Percentiles rank a stretch among this genome's conserved stretches.
These are phyloP conservation scores for Santalum album DNA, from an alignment of 164 flowering plant species.

Conservation along the genomic window DNA sequence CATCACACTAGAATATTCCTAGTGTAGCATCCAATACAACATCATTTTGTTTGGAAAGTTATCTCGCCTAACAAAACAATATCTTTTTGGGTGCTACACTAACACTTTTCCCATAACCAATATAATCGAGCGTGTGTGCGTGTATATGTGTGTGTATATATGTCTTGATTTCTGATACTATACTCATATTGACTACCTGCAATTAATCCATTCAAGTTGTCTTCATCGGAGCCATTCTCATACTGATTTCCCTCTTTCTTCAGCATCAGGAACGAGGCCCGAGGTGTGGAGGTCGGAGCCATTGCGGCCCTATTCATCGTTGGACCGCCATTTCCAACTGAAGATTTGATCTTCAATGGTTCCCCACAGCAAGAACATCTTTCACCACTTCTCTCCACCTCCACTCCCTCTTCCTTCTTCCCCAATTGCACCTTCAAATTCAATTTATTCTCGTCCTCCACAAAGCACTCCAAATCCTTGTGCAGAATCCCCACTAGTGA, in stretches of 20 bases:
- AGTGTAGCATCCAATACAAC: no score
- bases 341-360: slow-evolving; percentile 32
- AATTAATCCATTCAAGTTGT: slow-evolving; percentile 15
- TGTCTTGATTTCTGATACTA: no score
- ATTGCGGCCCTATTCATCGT: slow-evolving; percentile 11
- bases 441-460: slow-evolving; percentile 41
- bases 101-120: no score
- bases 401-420: slow-evolving; percentile 19
- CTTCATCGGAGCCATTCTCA: slow-evolving; percentile 38
- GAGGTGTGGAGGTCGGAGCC: slow-evolving; percentile 50
- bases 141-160: no score
- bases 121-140: no score
- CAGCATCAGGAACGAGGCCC: slow-evolving; percentile 16
- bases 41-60: no score
- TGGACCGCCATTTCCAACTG: slow-evolving; percentile 9
- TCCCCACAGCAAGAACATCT: slow-evolving; percentile 73
- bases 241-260: slow-evolving; percentile 27
- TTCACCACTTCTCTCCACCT: slow-evolving; percentile 15
- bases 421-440: slow-evolving; percentile 20
- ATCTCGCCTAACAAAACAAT: no score
- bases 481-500: slow-evolving; percentile 52
- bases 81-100: no score
- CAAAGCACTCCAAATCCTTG: slow-evolving; percentile 42
- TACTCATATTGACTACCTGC: slow-evolving; percentile 21
- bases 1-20: no score